Evolutionary conservation across 768 basidiomycete species (phyloP).

Genomic region (Dentipellis sp.): DNA sequence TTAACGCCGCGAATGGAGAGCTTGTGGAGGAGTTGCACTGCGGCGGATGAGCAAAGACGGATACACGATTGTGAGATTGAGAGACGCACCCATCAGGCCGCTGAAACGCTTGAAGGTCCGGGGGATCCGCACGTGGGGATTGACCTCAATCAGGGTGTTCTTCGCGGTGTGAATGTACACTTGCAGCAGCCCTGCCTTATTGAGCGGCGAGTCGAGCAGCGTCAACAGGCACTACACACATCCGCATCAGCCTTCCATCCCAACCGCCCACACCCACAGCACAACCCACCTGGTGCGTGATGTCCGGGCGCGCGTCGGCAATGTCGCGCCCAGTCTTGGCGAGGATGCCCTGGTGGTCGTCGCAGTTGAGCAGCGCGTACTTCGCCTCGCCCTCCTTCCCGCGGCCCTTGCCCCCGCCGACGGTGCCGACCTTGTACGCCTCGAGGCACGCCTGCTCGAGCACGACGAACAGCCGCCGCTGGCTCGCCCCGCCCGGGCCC

Average conservation of each 20-base stretch:
- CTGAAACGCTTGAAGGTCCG: slow-evolving; percentile 98
- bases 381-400: slow-evolving; percentile 71
- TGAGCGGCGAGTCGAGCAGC: slow-evolving; percentile 91
- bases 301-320: slow-evolving; percentile 97
- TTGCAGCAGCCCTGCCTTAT: slow-evolving; percentile 94
- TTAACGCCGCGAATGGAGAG: slow-evolving; percentile 93
- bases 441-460: slow-evolving; percentile 94
- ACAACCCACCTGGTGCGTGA: slow-evolving; percentile 84
- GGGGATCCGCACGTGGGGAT: slow-evolving; percentile 95
- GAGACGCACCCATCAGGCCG: slow-evolving; percentile 83
- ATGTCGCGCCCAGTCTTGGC: slow-evolving; percentile 98
- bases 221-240: slow-evolving; percentile 82
- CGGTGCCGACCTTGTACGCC: slow-evolving; percentile 77
- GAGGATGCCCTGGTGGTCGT: slow-evolving; percentile 97
- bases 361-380: slow-evolving; percentile 95
- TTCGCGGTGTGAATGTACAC: slow-evolving; percentile 98
- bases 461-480: slow-evolving; percentile 78
- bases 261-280: background rate
- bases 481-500: slow-evolving; percentile 36
- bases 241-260: too few relatives aligned
- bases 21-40: slow-evolving; percentile 96
- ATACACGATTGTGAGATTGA: background rate
- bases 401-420: slow-evolving; percentile 41
- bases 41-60: background rate
- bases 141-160: slow-evolving; percentile 95